Evolutionary conservation across 73 alveolate genomes (phyloP), one percentile per base, ranked within the genome.

Genomic region (Blepharisma stoltei): DNA sequence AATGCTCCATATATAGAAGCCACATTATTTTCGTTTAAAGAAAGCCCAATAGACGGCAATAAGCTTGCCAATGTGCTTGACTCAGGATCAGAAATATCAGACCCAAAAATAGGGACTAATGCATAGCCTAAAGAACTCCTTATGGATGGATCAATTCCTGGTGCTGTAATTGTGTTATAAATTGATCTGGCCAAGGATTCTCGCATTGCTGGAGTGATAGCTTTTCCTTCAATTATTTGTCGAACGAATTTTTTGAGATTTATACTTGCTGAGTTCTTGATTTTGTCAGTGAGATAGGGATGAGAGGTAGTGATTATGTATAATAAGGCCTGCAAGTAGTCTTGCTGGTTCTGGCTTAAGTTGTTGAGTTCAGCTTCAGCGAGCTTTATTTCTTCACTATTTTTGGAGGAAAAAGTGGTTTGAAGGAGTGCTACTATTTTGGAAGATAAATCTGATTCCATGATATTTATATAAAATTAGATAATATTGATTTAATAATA

Each of bases 211-310:
- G 46, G 5, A 60, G 73, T 60, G 14, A 8, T 60, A n/a, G 46
- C 23, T 60, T 60, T 60, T 38, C 73, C 14, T 60, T 8, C 73
- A 60, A 8, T 60, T 38, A 14, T 60, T 60, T 14, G 41, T 32
- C 41, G 41, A 32, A 60, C 73, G 73, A 60, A 60, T 60, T 60
- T 60, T 25, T 60, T 60, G n/a, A 60, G 73, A 60, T 60, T 14
- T 8, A 20, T 0, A 20, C 73, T 38, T 60, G 73, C 73, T 25
- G 73, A 0, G 38, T 20, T 25, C 23, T 60, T 60, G 18, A 25
- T 60, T 2, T 60, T n/a, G 14, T 60, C 18, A 2, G 73, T 8
- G 46, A 60, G 14, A 32, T 32, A 32, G 41, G 41, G 41, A 32
- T 32, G 41, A 9, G 14, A 8, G 14, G 73, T 14, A 3, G 73